A percentile compares a stretch with the other conserved stretches of the same genome.
Evolutionary conservation across 371 early-diverging fungal species (phyloP).

Genomic region (Entomophthora muscae): DNA sequence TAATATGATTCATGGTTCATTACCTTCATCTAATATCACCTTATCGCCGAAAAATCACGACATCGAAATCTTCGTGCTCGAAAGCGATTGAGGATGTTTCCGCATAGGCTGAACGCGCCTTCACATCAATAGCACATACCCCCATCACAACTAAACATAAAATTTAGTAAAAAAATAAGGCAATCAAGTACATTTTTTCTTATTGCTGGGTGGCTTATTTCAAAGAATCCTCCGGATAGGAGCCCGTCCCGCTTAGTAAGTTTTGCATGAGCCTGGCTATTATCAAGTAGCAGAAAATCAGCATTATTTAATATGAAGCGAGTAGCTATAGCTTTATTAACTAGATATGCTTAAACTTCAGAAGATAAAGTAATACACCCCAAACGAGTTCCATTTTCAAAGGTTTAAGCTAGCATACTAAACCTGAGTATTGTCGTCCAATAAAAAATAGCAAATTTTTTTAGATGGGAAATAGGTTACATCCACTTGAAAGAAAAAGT

Average conservation of each 20-base stretch:
- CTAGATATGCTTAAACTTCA: too few species aligned
- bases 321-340: too few species aligned
- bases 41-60: conserved; percentile 91
- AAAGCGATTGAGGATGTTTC: conserved; percentile 73
- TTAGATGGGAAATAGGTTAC: too few species aligned
- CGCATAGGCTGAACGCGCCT: conserved; percentile 91
- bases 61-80: conserved; percentile 57
- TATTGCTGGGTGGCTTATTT: conserved; percentile 2
- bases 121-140: conserved; percentile 85
- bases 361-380: too few species aligned
- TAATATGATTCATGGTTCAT: background rate
- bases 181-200: conserved; percentile 3
- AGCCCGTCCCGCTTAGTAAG: background rate
- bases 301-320: too few species aligned
- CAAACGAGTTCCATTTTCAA: too few species aligned
- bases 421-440: too few species aligned
- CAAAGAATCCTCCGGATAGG: conserved; percentile 5
- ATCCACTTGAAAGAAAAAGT: too few species aligned
- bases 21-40: conserved; percentile 86
- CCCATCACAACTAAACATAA: conserved; percentile 62
- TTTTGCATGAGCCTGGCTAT: background rate
- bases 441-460: too few species aligned
- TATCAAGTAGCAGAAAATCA: too few species aligned
- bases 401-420: too few species aligned
- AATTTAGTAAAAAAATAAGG: background rate